Evolutionary conservation across 1,284 basidiomycete genomes (phyloP).

Genomic region (Athelia psychrophila): DNA sequence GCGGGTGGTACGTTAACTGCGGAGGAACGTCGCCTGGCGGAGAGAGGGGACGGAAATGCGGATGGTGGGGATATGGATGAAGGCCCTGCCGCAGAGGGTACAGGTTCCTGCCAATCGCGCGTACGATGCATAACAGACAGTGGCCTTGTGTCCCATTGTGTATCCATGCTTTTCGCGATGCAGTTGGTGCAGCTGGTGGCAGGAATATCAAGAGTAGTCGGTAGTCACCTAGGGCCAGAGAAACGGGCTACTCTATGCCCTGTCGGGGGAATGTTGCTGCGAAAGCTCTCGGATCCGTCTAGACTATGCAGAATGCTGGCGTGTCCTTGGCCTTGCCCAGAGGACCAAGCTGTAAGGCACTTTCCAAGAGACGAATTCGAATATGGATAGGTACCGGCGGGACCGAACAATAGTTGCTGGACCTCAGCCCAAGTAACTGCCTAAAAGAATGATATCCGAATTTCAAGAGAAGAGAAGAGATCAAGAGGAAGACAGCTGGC

Average conservation of each 20-base stretch:
- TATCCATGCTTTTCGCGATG: conserved; percentile 40
- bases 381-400: too few relatives aligned
- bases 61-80: conserved; percentile 32
- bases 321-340: too few relatives aligned
- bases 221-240: too few relatives aligned
- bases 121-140: conserved; percentile 33
- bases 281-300: too few relatives aligned
- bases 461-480: background rate
- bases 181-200: conserved; percentile 6
- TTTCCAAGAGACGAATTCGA: too few relatives aligned
- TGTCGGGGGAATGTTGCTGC: too few relatives aligned
- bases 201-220: background rate
- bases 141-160: conserved; percentile 48
- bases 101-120: conserved; percentile 48
- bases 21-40: conserved; percentile 59
- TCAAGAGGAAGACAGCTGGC: conserved; percentile 1
- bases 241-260: too few relatives aligned
- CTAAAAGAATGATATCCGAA: too few relatives aligned
- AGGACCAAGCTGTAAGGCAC: too few relatives aligned
- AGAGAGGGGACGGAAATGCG: conserved; percentile 28
- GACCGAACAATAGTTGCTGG: too few relatives aligned
- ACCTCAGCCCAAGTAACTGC: too few relatives aligned
- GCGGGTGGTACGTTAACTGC: conserved; percentile 60
- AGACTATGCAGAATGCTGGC: too few relatives aligned
- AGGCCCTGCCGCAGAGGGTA: conserved; percentile 26